phyloP scores from a whole-genome alignment of 2,329 filamentous ascomycete species.

The Alternaria brassicicola region DNA sequence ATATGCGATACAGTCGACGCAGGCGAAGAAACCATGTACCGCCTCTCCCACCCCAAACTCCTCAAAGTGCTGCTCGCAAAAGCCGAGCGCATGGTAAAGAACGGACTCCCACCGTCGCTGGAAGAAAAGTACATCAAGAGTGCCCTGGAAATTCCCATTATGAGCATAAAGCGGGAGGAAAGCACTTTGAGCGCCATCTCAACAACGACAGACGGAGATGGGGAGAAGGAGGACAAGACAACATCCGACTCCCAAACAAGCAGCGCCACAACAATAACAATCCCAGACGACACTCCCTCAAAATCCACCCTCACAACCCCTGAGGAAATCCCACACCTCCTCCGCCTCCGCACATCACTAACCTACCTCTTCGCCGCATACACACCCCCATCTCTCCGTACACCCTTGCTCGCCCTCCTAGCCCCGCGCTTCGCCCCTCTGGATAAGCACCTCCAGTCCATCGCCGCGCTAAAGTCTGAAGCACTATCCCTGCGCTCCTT shows the following conservation, averaged over 20 bases:
- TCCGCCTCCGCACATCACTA: conserved; percentile 68
- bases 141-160: conserved; percentile 75
- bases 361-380: conserved; percentile 70
- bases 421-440: conserved; percentile 71
- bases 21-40: conserved; percentile 84
- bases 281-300: conserved; percentile 10
- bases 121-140: conserved; percentile 84
- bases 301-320: conserved; percentile 35
- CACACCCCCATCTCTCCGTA: conserved; percentile 55
- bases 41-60: conserved; percentile 75
- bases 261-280: not conserved
- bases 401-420: conserved; percentile 49
- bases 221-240: not conserved
- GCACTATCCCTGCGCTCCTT: conserved; percentile 71
- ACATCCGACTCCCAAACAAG: not conserved
- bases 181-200: conserved; percentile 43
- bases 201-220: conserved; percentile 22
- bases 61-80: conserved; percentile 70
- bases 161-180: conserved; percentile 68
- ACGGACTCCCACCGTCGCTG: conserved; percentile 75
- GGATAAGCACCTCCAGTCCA: conserved; percentile 68
- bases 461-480: conserved; percentile 73
- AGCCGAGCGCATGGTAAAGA: conserved; percentile 69
- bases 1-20: conserved; percentile 85
- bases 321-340: conserved; percentile 61